Evolutionary conservation across 306 rosid genomes (phyloP).

Genomic region (Datisca glomerata): DNA sequence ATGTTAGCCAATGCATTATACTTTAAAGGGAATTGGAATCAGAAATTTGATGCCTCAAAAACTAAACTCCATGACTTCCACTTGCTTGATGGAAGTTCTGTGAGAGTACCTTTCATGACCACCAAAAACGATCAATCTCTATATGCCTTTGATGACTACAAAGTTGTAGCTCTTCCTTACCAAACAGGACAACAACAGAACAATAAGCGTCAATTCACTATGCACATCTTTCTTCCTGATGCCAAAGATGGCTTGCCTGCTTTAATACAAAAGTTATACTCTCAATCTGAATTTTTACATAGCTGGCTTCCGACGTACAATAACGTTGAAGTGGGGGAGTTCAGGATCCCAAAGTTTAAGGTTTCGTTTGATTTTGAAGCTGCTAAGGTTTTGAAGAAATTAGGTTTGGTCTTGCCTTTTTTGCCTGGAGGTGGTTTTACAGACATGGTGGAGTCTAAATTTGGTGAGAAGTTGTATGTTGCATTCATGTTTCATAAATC

Average conservation of each 20-base stretch:
- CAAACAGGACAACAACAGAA: constrained; percentile 34
- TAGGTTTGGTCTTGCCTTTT: constrained; percentile 65
- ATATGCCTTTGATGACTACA: constrained; percentile 40
- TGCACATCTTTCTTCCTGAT: constrained; percentile 70
- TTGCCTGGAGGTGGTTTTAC: constrained; percentile 38
- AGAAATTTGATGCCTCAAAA: constrained; percentile 40
- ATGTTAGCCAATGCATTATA: constrained; percentile 62
- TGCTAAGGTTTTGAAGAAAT: constrained; percentile 31
- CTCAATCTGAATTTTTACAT: constrained; percentile 42
- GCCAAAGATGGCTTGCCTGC: constrained; percentile 48
- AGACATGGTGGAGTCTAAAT: constrained; percentile 55
- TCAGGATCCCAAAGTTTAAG: constrained; percentile 65
- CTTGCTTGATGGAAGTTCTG: constrained; percentile 41
- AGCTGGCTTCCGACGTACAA: constrained; percentile 27
- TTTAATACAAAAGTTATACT: constrained; percentile 45
- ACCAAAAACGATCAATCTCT: constrained; percentile 36
- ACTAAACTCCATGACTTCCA: constrained; percentile 50
- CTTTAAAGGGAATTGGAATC: constrained; percentile 73
- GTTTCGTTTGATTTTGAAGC: constrained; percentile 57
- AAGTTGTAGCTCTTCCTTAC: constrained; percentile 62
- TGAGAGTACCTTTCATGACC: constrained; percentile 67
- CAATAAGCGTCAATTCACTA: constrained; percentile 43
- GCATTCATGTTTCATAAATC: constrained; percentile 50
- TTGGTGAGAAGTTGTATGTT: constrained; percentile 28
- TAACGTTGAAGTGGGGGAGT: constrained; percentile 39